These are phyloP conservation scores for Naganishia liquefaciens DNA, from an alignment of 1,284 basidiomycete species.

Conservation along the genomic window DNA sequence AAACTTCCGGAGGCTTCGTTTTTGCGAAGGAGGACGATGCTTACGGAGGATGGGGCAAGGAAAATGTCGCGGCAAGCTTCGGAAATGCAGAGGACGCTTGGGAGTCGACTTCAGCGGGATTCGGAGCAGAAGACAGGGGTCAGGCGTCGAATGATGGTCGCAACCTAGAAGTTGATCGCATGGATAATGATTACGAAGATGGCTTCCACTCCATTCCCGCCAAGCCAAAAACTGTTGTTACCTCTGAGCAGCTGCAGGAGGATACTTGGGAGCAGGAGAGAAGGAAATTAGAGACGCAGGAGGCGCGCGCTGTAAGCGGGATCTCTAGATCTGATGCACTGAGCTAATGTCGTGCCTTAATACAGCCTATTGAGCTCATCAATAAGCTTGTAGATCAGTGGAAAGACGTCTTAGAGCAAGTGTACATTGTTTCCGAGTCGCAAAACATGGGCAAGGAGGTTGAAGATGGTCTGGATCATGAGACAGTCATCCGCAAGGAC, in stretches of 20 bases:
- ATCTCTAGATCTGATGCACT: conserved; percentile 6
- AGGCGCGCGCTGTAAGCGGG: conserved; percentile 21
- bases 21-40: conserved; percentile 1
- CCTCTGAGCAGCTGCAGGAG: conserved; percentile 14
- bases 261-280: conserved; percentile 29
- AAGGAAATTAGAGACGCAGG: conserved; percentile 20
- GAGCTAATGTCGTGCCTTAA: background rate
- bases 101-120: background rate
- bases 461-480: conserved; percentile 31
- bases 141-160: background rate
- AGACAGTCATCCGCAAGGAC: background rate
- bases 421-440: conserved; percentile 39
- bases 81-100: background rate
- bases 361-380: conserved; percentile 46
- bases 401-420: conserved; percentile 38
- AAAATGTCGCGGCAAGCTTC: background rate
- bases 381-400: conserved; percentile 43
- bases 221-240: conserved; percentile 1
- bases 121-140: background rate
- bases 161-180: background rate
- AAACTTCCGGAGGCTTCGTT: background rate
- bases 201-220: conserved; percentile 12
- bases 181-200: conserved; percentile 3
- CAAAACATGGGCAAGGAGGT: conserved; percentile 36
- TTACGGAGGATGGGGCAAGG: conserved; percentile 28